A percentile compares a stretch with the other conserved stretches of the same genome.
These are phyloP conservation scores for Pistacia vera DNA, from an alignment of 345 rosid genomes.

Conservation along the genomic window DNA sequence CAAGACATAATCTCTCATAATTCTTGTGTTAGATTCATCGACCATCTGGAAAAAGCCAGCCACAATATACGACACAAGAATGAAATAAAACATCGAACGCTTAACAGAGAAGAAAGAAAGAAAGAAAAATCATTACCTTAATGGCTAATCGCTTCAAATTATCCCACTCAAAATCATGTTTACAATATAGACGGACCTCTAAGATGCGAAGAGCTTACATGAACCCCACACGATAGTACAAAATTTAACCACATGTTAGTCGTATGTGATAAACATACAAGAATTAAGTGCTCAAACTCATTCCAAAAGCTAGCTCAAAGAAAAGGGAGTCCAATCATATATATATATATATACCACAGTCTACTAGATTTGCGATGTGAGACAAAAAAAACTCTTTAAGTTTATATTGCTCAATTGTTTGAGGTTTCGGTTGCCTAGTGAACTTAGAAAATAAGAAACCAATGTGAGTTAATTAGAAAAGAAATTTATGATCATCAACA, in stretches of 20 bases:
- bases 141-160: slow-evolving; percentile 56
- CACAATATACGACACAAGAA: background rate
- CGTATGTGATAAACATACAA: no score
- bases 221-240: slow-evolving; percentile 3
- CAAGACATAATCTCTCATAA: slow-evolving; percentile 74
- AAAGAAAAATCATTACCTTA: slow-evolving; percentile 40
- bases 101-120: background rate
- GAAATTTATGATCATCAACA: background rate
- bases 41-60: slow-evolving; percentile 42
- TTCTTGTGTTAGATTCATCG: slow-evolving; percentile 60
- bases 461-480: background rate
- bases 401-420: no score
- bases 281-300: no score
- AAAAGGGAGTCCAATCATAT: no score
- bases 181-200: slow-evolving; percentile 87
- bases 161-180: slow-evolving; percentile 89
- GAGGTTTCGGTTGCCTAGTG: no score
- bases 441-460: background rate
- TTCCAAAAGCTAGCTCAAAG: no score
- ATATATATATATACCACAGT: no score
- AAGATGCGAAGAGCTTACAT: slow-evolving; percentile 64
- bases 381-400: no score
- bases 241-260: background rate
- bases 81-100: background rate
- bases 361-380: no score